A percentile compares a stretch with the other conserved stretches of the same genome.
Conservation (phyloP, 441 rosid genomes). For the Erodium chrysanthum region DNA sequence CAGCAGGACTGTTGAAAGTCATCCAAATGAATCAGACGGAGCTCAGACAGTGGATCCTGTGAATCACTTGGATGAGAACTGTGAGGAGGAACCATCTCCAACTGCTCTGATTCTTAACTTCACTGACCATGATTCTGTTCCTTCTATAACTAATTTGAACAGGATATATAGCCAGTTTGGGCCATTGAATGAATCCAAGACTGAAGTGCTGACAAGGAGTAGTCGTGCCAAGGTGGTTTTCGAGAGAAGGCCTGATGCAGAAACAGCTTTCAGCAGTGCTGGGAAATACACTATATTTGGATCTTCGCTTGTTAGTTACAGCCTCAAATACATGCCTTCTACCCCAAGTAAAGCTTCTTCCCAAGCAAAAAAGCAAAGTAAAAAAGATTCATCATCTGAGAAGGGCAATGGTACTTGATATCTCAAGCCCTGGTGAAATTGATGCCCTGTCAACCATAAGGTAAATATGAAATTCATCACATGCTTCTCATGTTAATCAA, state of each 20-base stretch:
- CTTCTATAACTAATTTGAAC: constrained; percentile 42
- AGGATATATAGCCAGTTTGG: constrained; percentile 55
- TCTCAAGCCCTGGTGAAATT: too few species aligned
- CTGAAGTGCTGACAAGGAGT: constrained; percentile 43
- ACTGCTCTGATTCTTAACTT: constrained; percentile 58
- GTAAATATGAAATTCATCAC: constrained; percentile 1
- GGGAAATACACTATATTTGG: constrained; percentile 65
- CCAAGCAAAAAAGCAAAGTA: constrained; percentile 19
- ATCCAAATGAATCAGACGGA: constrained; percentile 21
- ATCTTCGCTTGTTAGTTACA: constrained; percentile 61
- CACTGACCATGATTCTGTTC: constrained; percentile 37
- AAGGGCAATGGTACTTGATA: neutral
- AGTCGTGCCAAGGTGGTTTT: constrained; percentile 59
- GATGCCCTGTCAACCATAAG: neutral
- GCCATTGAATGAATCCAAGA: constrained; percentile 36
- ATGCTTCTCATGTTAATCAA: neutral
- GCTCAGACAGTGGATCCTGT: constrained; percentile 20
- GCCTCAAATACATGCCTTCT: constrained; percentile 40
- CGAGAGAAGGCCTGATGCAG: constrained; percentile 44
- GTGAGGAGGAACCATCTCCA: constrained; percentile 19
- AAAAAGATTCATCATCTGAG: neutral
- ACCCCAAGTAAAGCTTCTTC: constrained; percentile 17
- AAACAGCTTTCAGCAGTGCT: constrained; percentile 62
- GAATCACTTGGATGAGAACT: constrained; percentile 9
- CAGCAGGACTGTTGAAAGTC: constrained; percentile 16